Evolutionary conservation across 73 alveolate species (phyloP).

Genomic region (Symbiodinium natans): DNA sequence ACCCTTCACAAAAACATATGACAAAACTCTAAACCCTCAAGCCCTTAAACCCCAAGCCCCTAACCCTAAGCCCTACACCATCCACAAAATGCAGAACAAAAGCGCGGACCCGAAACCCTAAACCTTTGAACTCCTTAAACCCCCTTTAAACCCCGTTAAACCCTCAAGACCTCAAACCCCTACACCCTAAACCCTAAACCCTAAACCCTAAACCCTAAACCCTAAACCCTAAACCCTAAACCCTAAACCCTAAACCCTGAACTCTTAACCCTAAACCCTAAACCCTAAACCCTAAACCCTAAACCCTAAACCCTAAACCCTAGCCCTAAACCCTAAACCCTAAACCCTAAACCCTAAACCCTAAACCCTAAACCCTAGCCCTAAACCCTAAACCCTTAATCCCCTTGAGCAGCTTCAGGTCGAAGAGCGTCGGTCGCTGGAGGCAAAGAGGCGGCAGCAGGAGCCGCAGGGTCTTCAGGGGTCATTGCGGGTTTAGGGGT

Average conservation of each 20-base stretch:
- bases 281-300: no score
- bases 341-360: background rate
- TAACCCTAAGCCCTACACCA: no score
- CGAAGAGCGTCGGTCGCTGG: background rate
- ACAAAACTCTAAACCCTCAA: no score
- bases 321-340: background rate
- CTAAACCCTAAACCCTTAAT: background rate
- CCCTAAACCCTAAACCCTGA: background rate
- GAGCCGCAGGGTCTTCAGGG: background rate
- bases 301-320: no score
- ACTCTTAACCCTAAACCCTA: background rate
- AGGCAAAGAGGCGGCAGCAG: slow-evolving; percentile 22
- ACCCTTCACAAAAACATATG: no score
- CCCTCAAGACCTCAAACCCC: background rate
- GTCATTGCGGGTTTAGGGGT: background rate
- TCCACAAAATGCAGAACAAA: no score
- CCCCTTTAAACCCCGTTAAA: no score
- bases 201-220: background rate
- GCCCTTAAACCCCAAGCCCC: no score
- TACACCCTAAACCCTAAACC: no score
- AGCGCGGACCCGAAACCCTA: no score
- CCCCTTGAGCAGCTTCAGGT: background rate
- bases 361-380: background rate
- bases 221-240: background rate
- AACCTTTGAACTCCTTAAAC: no score